These are phyloP conservation scores for Microdochium nivale DNA, from an alignment of 2,329 filamentous ascomycete genomes.

Conservation along the genomic window DNA sequence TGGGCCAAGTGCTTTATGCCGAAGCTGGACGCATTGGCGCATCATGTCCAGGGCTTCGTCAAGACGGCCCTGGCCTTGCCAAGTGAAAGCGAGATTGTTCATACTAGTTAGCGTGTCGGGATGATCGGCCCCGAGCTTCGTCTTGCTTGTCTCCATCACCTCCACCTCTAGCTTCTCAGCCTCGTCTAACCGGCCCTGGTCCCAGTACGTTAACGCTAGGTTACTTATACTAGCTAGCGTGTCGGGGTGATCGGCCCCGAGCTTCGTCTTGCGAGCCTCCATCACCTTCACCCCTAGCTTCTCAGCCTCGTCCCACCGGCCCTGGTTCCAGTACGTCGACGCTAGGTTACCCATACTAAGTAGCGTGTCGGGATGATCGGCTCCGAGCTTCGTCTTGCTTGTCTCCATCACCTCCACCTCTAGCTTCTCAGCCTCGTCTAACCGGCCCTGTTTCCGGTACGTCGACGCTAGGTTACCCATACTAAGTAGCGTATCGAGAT, in stretches of 20 bases:
- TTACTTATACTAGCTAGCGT: constrained; percentile 4
- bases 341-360: too few relatives aligned
- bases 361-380: constrained; percentile 1
- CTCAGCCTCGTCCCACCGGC: too few relatives aligned
- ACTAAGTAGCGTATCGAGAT: too few relatives aligned
- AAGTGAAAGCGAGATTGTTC: constrained; percentile 2
- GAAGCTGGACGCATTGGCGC: constrained; percentile 1
- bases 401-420: constrained; percentile 2
- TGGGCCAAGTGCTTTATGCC: constrained; percentile 7
- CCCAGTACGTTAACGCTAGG: neutral
- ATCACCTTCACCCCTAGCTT: constrained; percentile 1
- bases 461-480: too few relatives aligned
- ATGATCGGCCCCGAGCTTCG: constrained; percentile 1
- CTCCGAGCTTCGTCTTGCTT: constrained; percentile 1
- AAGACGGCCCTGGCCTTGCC: constrained; percentile 1
- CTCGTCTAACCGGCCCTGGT: constrained; percentile 1
- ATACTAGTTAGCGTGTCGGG: constrained; percentile 2
- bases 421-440: too few relatives aligned
- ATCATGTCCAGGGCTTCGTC: constrained; percentile 5
- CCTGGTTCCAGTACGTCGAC: too few relatives aligned
- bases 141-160: constrained; percentile 1
- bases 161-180: too few relatives aligned
- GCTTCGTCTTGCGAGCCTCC: constrained; percentile 2
- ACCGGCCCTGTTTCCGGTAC: too few relatives aligned
- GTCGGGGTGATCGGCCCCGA: constrained; percentile 2